Conservation (phyloP, 2,329 filamentous ascomycete species). For the Orbilia javanica region DNA sequence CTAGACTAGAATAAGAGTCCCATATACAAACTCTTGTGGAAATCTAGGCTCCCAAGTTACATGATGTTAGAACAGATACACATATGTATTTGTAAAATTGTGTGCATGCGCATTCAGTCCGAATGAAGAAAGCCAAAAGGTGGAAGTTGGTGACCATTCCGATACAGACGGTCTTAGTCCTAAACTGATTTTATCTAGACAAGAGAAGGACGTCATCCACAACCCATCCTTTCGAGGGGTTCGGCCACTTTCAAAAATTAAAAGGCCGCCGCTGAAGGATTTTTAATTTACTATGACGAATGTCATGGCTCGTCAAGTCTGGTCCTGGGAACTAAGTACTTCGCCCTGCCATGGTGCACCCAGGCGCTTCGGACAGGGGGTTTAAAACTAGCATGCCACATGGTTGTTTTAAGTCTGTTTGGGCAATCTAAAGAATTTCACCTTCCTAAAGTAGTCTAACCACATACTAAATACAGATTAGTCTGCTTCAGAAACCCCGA, state of each 20-base stretch:
- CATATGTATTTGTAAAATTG: neutral
- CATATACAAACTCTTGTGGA: too few species aligned
- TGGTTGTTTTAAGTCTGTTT: conserved; percentile 3
- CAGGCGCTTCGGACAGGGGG: neutral
- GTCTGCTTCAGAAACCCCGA: neutral
- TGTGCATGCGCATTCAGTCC: neutral
- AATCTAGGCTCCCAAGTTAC: too few species aligned
- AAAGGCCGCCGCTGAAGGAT: too few species aligned
- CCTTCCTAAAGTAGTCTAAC: neutral
- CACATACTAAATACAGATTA: neutral
- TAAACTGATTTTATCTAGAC: neutral
- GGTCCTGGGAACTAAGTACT: neutral
- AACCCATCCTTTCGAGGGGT: neutral
- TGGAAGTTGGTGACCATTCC: neutral
- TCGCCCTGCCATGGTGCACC: neutral
- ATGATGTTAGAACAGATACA: too few species aligned
- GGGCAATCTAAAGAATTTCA: neutral
- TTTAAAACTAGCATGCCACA: neutral
- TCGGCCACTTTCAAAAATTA: neutral
- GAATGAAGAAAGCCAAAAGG: neutral
- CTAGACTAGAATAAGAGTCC: too few species aligned
- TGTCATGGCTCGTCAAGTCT: neutral
- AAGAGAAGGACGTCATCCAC: neutral
- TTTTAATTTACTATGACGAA: conserved; percentile 2
- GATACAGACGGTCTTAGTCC: neutral